Base-by-base conservation (phyloP, 176 grass and related monocot species). In the Calamus simplicifolius region DNA sequence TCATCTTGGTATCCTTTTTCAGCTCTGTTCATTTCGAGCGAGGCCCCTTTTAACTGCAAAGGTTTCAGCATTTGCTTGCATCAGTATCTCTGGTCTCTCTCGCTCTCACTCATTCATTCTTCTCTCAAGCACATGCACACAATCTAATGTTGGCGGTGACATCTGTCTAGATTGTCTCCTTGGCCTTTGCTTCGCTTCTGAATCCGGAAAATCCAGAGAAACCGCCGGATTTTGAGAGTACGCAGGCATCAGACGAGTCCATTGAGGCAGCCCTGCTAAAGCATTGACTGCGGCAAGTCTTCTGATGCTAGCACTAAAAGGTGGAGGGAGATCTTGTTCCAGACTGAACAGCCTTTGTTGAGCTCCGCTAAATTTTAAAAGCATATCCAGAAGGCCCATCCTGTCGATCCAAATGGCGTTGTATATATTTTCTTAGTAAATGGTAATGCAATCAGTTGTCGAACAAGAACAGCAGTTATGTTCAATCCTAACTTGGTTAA, bases 21-120 rank as follows among this genome's bases (percentile, higher is more conserved):
- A 95, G 90, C 83, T 61, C 70, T 81, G 64, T 95, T 95, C 63
- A 90, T 87, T 71, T 95, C 90, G 65, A 58, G 64, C 72, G 31
- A 87, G 63, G 74, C 90, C 15, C 54, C 77, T 25, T 90, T 87
- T 54, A 62, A 84, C 26, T 87, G 76, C 60, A 87, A 77, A 87
- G 83, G 86, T 29, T 82, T 90, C 80, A 87, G 86, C 68, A 90
- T 95, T 50, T 95, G 2, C 60, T 95, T 19, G 80, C 82, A 0
- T 77, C 86, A 21, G 78, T 81, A 2, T 87, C 85, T 43, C 64
- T 95, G 86, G 90, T 95, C 56, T 23, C 18, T 19, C 55, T 15
- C 16, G 19, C 26, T 56, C n/a, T 43, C 18, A 10, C 50, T 5
- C 54, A 2, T 4, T 7, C 5, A 38, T 17, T 13, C 51, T 19